phyloP scores from a whole-genome alignment of 257 asterid genomes.

The Cruciata laevipes region DNA sequence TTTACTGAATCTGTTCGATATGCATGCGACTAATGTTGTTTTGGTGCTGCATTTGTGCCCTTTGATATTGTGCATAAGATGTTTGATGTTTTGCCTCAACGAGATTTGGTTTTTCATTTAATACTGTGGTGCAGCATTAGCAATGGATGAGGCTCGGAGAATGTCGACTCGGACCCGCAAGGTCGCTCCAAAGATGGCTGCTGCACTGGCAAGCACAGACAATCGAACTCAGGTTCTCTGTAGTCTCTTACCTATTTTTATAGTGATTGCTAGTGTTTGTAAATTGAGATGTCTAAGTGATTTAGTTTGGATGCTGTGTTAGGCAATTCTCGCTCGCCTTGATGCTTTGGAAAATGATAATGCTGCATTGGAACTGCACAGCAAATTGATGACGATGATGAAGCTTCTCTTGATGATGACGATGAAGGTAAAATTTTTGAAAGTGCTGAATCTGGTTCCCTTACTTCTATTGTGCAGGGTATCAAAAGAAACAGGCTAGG shows the following conservation, averaged over 20 bases:
- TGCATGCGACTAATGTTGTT: background rate
- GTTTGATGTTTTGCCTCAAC: background rate
- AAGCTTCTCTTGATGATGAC: conserved; percentile 91
- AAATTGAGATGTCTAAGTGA: background rate
- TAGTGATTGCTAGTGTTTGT: conserved; percentile 2
- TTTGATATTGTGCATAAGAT: background rate
- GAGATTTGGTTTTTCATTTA: background rate
- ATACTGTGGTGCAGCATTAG: conserved; percentile 2
- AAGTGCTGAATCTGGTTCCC: background rate
- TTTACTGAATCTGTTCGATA: background rate
- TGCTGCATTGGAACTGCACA: conserved; percentile 60
- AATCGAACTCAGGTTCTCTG: conserved; percentile 73
- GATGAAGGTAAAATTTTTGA: conserved; percentile 53
- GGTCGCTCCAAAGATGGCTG: conserved; percentile 93
- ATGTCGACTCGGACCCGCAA: conserved; percentile 83
- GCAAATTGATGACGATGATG: conserved; percentile 66
- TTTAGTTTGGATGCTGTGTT: background rate
- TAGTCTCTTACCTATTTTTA: background rate
- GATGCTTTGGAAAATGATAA: conserved; percentile 96
- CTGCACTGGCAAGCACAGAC: conserved; percentile 83
- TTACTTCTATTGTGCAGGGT: conserved; percentile 32
- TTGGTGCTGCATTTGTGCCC: background rate
- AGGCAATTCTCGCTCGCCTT: conserved; percentile 92
- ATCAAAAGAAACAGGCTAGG: conserved; percentile 69
- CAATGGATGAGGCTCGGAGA: conserved; percentile 76